A percentile compares a stretch with the other conserved stretches of the same genome.
phyloP scores from a whole-genome alignment of 345 rosid genomes.

The Mercurialis annua region DNA sequence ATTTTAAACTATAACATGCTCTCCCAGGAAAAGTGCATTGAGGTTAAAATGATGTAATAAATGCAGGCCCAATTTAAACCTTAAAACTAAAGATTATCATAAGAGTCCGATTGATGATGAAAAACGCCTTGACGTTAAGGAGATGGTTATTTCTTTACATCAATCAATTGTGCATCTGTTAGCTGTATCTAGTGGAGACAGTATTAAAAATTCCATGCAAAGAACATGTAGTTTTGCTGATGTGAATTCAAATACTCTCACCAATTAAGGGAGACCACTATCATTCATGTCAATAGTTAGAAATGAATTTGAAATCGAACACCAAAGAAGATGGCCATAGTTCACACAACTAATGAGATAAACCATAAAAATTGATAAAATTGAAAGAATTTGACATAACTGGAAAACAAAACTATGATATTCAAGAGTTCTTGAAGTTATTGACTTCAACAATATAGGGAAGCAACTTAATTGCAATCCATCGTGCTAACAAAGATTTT shows the following conservation, averaged over 20 bases:
- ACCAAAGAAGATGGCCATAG: neutral
- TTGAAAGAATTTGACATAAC: neutral
- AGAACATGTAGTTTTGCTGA: neutral
- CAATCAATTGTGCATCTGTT: neutral
- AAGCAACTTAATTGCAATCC: neutral
- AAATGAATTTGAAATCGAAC: neutral
- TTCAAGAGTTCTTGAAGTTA: neutral
- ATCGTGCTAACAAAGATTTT: neutral
- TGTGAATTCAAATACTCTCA: neutral
- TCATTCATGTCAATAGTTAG: neutral
- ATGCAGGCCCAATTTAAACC: neutral
- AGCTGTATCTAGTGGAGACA: neutral
- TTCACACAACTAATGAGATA: neutral
- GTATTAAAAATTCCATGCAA: neutral
- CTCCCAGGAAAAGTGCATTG: neutral
- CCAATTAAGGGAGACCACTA: neutral
- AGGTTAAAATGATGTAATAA: neutral
- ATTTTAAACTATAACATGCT: neutral
- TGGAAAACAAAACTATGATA: neutral
- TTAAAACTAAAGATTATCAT: neutral
- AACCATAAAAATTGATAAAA: neutral
- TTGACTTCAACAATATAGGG: neutral
- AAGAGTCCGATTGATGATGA: neutral
- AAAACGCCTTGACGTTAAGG: no score
- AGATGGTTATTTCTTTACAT: neutral